Evolutionary conservation across 2,329 filamentous ascomycete species (phyloP).

Genomic region (Penicillium brasilianum): DNA sequence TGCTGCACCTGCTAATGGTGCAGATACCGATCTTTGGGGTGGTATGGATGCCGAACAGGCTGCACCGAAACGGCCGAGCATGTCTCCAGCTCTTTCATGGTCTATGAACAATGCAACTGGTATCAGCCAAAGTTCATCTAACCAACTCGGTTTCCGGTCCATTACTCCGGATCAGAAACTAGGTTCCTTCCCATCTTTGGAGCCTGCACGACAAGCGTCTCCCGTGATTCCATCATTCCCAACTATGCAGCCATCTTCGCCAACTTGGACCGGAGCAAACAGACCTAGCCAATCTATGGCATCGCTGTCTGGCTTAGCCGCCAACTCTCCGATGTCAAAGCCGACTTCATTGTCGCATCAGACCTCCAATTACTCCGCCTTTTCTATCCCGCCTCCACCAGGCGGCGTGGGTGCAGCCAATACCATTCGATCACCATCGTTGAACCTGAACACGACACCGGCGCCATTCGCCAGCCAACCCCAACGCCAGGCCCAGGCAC

Average conservation of each 20-base stretch:
- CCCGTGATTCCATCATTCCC: constrained; percentile 34
- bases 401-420: constrained; percentile 25
- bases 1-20: constrained; percentile 41
- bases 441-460: constrained; percentile 22
- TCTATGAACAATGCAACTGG: constrained; percentile 38
- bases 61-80: constrained; percentile 34
- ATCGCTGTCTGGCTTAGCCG: constrained; percentile 34
- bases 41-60: constrained; percentile 38
- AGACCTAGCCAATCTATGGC: constrained; percentile 29
- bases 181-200: constrained; percentile 54
- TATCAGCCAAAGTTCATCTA: constrained; percentile 26
- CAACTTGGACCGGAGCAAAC: constrained; percentile 27
- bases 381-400: constrained; percentile 50
- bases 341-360: constrained; percentile 24
- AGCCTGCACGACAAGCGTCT: constrained; percentile 46
- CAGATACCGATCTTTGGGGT: constrained; percentile 41
- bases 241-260: constrained; percentile 39
- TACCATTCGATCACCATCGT: constrained; percentile 25
- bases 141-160: constrained; percentile 45
- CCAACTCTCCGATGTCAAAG: constrained; percentile 23
- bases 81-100: constrained; percentile 52
- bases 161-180: constrained; percentile 59
- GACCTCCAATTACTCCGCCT: constrained; percentile 41
- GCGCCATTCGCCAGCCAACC: constrained; percentile 34
- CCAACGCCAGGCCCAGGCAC: constrained; percentile 28